These are phyloP conservation scores for Cordyceps farinosa DNA, from an alignment of 2,329 filamentous ascomycete species.

Conservation along the genomic window DNA sequence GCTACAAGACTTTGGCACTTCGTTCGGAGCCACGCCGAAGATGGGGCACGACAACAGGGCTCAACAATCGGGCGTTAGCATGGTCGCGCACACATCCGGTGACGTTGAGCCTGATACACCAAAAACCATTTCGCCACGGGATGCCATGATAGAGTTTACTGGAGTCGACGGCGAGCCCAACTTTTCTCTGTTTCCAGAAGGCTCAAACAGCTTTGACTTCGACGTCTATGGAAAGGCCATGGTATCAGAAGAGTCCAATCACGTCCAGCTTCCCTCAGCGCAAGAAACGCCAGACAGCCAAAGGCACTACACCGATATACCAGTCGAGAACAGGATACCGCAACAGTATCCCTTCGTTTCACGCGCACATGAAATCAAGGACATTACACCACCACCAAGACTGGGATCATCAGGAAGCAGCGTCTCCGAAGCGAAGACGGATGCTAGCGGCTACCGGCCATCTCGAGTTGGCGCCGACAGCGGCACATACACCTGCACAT, in stretches of 20 bases:
- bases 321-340: slow-evolving; percentile 39
- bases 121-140: slow-evolving; percentile 94
- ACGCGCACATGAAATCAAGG: slow-evolving; percentile 30
- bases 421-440: slow-evolving; percentile 31
- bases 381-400: slow-evolving; percentile 32
- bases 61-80: slow-evolving; percentile 51
- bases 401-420: slow-evolving; percentile 44
- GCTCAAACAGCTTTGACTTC: slow-evolving; percentile 45
- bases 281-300: slow-evolving; percentile 26
- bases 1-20: slow-evolving; percentile 40
- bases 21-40: slow-evolving; percentile 43
- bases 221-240: slow-evolving; percentile 38
- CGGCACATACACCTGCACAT: slow-evolving; percentile 94
- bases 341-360: slow-evolving; percentile 52
- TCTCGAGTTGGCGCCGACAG: slow-evolving; percentile 65
- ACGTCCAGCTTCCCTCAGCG: slow-evolving; percentile 18
- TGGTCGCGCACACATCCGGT: slow-evolving; percentile 40
- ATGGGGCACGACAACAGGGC: slow-evolving; percentile 60
- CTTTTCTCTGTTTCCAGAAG: slow-evolving; percentile 69
- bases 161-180: slow-evolving; percentile 67
- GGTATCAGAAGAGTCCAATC: slow-evolving; percentile 24
- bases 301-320: slow-evolving; percentile 27
- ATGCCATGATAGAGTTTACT: slow-evolving; percentile 81
- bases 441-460: slow-evolving; percentile 48
- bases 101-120: slow-evolving; percentile 47